These are phyloP conservation scores for Mycena kentingensis DNA, from an alignment of 768 basidiomycete species.

Conservation along the genomic window DNA sequence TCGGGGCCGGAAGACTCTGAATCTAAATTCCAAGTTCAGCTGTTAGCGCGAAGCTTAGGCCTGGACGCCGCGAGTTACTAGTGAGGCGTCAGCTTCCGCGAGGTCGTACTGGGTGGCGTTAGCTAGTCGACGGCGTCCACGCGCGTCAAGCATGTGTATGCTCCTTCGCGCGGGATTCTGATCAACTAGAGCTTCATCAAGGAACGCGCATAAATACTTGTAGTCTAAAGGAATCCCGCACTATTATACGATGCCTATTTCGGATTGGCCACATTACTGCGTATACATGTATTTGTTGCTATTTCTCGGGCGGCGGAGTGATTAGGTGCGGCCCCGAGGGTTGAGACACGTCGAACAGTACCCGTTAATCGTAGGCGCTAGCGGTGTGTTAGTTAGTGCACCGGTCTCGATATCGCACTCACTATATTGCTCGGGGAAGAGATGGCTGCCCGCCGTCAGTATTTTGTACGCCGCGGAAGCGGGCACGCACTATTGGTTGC, in stretches of 20 bases:
- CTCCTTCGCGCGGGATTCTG: background rate
- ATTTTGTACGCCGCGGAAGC: constrained; percentile 1
- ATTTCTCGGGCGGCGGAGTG: constrained; percentile 16
- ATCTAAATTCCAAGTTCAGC: too few species aligned
- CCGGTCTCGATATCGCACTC: constrained; percentile 14
- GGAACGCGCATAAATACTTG: background rate
- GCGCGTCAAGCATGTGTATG: background rate
- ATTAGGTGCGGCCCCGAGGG: too few species aligned
- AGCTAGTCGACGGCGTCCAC: too few species aligned
- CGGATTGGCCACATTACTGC: background rate
- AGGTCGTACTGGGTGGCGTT: background rate
- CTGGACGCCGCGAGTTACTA: background rate
- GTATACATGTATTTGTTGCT: background rate
- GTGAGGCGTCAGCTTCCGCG: background rate
- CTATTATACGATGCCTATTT: background rate
- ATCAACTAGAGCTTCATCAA: too few species aligned
- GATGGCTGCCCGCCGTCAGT: constrained; percentile 34
- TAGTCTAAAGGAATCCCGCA: too few species aligned
- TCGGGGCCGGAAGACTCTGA: too few species aligned
- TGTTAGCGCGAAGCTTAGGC: too few species aligned
- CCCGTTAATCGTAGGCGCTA: constrained; percentile 46
- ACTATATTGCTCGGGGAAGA: constrained; percentile 51
- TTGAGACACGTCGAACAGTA: constrained; percentile 47
- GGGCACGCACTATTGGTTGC: constrained; percentile 50
- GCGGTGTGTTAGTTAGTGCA: constrained; percentile 1